Evolutionary conservation across 2,329 filamentous ascomycete genomes (phyloP).

Genomic region (Fusarium phyllophilum): DNA sequence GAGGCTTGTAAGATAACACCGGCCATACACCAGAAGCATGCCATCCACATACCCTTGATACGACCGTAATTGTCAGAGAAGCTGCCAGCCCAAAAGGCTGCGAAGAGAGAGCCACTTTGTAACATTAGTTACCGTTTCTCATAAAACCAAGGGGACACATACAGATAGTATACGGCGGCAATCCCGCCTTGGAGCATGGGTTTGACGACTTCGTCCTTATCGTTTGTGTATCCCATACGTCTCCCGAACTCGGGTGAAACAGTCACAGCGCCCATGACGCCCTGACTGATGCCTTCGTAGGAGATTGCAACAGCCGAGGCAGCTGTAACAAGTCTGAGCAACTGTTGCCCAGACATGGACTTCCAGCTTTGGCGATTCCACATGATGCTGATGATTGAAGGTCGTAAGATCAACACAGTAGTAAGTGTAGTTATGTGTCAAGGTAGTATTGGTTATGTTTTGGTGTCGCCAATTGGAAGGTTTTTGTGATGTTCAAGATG

Average conservation of each 20-base stretch:
- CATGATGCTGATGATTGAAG: neutral
- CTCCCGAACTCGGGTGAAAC: slow-evolving; percentile 48
- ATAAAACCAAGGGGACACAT: neutral
- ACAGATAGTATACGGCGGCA: slow-evolving; percentile 2
- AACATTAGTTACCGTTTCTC: neutral
- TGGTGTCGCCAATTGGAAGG: neutral
- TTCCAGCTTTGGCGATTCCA: slow-evolving; percentile 15
- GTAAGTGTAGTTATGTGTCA: neutral
- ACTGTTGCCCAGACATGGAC: slow-evolving; percentile 8
- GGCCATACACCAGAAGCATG: slow-evolving; percentile 54
- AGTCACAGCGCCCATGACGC: slow-evolving; percentile 62
- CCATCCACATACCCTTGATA: slow-evolving; percentile 52
- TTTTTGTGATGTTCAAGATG: neutral
- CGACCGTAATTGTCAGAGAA: slow-evolving; percentile 53
- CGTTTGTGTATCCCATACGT: slow-evolving; percentile 11
- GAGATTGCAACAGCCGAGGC: slow-evolving; percentile 28
- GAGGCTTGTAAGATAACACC: slow-evolving; percentile 60
- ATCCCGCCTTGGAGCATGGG: slow-evolving; percentile 8
- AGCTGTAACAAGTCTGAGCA: slow-evolving; percentile 22
- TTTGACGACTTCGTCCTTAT: neutral
- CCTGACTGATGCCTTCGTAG: slow-evolving; percentile 55
- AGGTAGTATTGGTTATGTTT: neutral
- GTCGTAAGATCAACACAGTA: neutral
- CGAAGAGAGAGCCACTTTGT: slow-evolving; percentile 45
- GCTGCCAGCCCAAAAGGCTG: slow-evolving; percentile 30